Evolutionary conservation across 1,284 basidiomycete genomes (phyloP).

Genomic region (Ustilago trichophora): DNA sequence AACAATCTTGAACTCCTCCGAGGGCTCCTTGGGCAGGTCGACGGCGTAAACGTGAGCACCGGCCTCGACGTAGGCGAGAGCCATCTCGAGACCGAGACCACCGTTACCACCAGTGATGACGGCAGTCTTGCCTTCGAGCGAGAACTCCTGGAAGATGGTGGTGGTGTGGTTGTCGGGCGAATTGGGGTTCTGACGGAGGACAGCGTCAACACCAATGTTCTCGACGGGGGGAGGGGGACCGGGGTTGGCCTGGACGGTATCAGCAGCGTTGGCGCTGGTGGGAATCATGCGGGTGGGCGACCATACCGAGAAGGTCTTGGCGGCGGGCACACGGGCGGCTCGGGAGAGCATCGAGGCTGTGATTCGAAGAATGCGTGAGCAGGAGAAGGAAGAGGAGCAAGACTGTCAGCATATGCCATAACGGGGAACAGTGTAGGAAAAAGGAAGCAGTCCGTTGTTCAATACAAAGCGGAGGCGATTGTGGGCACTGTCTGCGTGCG

Average conservation of each 20-base stretch:
- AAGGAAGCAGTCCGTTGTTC: no score
- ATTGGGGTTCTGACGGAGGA: conserved; percentile 57
- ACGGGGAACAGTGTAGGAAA: no score
- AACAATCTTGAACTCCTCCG: conserved; percentile 73
- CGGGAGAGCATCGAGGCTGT: conserved; percentile 46
- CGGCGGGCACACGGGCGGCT: conserved; percentile 28
- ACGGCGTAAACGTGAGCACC: conserved; percentile 82
- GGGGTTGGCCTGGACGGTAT: conserved; percentile 54
- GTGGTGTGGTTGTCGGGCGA: conserved; percentile 60
- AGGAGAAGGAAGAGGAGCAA: background rate
- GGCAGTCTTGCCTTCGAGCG: conserved; percentile 76
- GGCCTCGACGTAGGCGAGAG: conserved; percentile 78
- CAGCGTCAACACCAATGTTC: conserved; percentile 64
- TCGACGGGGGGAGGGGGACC: conserved; percentile 60
- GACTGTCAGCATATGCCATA: conserved; percentile 5
- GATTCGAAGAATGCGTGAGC: no score
- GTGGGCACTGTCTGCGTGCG: no score
- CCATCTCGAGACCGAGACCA: conserved; percentile 84
- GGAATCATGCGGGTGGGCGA: conserved; percentile 39
- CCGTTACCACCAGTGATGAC: conserved; percentile 74
- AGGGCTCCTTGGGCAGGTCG: conserved; percentile 76
- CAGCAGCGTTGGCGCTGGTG: conserved; percentile 35
- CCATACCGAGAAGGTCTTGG: conserved; percentile 43
- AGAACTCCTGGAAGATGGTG: conserved; percentile 76
- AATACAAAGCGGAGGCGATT: no score